Conservation (phyloP, 345 rosid genomes). For the Isatis tinctoria region DNA sequence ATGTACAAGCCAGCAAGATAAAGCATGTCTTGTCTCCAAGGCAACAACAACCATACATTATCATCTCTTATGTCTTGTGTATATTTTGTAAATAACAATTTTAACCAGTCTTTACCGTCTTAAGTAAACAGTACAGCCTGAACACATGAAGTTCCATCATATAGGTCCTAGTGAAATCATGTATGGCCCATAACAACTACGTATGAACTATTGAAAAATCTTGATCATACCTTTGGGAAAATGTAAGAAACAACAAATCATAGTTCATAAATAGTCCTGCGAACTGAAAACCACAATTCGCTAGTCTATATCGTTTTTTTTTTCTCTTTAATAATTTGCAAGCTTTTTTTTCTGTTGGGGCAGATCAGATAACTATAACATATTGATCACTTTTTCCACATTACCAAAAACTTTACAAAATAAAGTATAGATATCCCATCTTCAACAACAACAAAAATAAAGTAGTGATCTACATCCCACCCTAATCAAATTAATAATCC, state of each 20-base stretch:
- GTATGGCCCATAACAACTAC: not conserved
- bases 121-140: not conserved
- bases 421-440: too few species aligned
- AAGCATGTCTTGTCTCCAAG: conserved; percentile 22
- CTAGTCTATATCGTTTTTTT: not conserved
- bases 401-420: too few species aligned
- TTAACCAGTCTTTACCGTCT: not conserved
- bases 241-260: not conserved
- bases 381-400: not conserved
- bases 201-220: not conserved
- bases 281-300: not conserved
- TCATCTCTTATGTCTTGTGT: not conserved
- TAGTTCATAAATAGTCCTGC: not conserved
- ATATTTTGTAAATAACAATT: not conserved
- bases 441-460: too few species aligned
- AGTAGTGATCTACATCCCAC: too few species aligned
- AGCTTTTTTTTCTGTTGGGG: not conserved
- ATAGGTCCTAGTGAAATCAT: conserved; percentile 1
- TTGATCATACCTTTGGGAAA: not conserved
- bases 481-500: too few species aligned
- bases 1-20: conserved; percentile 20
- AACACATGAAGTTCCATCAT: not conserved
- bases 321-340: not conserved
- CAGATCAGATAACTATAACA: not conserved
- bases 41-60: not conserved